Base-by-base conservation (phyloP, 2,329 filamentous ascomycete genomes). In the Mycosphaerella arachidis region DNA sequence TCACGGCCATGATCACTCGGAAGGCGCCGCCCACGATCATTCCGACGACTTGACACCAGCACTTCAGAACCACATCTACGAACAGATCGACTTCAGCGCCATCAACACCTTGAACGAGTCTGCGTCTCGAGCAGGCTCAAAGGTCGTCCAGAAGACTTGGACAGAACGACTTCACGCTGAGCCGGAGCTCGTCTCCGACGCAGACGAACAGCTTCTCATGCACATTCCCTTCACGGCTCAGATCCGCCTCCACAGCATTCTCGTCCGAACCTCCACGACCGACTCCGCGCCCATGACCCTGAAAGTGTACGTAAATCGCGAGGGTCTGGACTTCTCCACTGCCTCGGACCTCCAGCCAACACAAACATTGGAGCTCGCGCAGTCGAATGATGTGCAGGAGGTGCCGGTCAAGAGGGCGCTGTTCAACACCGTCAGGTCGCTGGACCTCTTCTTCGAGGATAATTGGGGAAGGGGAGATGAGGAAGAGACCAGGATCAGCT, bases 151-250 rank as follows among this genome's bases (percentile, higher is more conserved):
- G 77, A 99, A 99, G 81, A 91, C 92, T 58, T 99, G 92, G 92
- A 83, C 84, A 6, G 88, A 97, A 76, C 82, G 94, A 57, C 75
- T 97, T 61, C 75, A 85, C 16, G 74, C 82, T 3, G 78, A 85
- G 68, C 91, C 92, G 0, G 89, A 95, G 76, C 82, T 99, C 31
- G 84, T 83, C 69, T 96, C 91, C 71, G 90, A 95, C 72, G 86
- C 88, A 0, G 94, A 97, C 73, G 92, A 96, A 79, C 92, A 99
- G 78, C 76, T 99, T n/a, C 79, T 99, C 58, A 91, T 99, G 82
- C 87, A 88, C 64, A 29, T 97, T 40, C 94, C 94, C 89, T 99
- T 99, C 78, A 92, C 92, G 1, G 92, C 90, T 52, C 92, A 97
- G 76, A 86, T 97, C 61, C 96, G 95, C 71, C 86, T 99, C 0